Evolutionary conservation across 1,284 basidiomycete genomes (phyloP).

Genomic region (Bjerkandera adusta): DNA sequence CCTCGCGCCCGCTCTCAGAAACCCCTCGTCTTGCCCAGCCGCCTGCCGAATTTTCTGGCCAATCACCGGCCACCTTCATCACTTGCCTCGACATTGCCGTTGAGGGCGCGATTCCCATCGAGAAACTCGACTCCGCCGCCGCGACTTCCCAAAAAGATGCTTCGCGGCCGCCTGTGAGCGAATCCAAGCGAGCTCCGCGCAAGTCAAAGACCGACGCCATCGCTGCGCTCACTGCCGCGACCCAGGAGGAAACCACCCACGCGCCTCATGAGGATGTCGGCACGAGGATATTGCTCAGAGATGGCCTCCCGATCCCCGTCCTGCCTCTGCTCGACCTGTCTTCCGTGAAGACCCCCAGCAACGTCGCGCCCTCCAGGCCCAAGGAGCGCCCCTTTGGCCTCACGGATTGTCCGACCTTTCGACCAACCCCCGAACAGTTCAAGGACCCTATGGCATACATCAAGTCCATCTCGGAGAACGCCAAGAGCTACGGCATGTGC

Average conservation of each 20-base stretch:
- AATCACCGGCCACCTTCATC: constrained; percentile 47
- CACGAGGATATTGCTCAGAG: constrained; percentile 34
- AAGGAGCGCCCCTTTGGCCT: constrained; percentile 77
- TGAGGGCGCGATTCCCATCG: constrained; percentile 58
- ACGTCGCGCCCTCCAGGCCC: constrained; percentile 37
- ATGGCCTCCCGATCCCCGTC: constrained; percentile 56
- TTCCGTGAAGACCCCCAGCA: constrained; percentile 64
- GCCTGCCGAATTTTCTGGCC: constrained; percentile 41
- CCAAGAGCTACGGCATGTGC: constrained; percentile 85
- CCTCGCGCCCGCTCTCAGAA: constrained; percentile 43
- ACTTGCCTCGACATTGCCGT: constrained; percentile 68
- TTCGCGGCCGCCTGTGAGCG: constrained; percentile 32
- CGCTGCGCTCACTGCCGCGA: constrained; percentile 64
- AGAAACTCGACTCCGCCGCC: constrained; percentile 25
- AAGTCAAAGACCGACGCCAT: constrained; percentile 86
- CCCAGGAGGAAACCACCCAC: constrained; percentile 40
- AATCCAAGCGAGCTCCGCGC: constrained; percentile 69
- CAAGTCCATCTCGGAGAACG: constrained; percentile 76
- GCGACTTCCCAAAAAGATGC: constrained; percentile 19
- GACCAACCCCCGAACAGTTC: constrained; percentile 89
- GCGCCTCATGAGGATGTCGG: constrained; percentile 23
- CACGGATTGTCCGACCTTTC: constrained; percentile 88
- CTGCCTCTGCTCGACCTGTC: constrained; percentile 62
- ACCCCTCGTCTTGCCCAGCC: constrained; percentile 32
- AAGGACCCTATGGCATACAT: constrained; percentile 97